Percentiles rank a stretch among this genome's conserved stretches.
Evolutionary conservation across 2,329 filamentous ascomycete genomes (phyloP).

Genomic region (Aspergillus sp.): DNA sequence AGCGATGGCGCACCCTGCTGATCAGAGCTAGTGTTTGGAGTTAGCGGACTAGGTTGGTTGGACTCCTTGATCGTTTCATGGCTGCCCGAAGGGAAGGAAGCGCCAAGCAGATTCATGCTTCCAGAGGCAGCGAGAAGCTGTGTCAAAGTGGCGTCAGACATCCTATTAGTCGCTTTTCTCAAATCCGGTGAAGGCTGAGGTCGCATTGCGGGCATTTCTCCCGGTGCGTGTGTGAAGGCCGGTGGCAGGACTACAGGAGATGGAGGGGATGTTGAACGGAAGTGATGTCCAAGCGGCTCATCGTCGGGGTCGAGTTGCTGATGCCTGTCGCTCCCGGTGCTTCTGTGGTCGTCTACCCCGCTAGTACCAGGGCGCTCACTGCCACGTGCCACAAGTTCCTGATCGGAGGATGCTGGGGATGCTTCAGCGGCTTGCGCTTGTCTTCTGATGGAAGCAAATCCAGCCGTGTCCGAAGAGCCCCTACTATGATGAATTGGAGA

Average conservation of each 20-base stretch:
- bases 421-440: conserved; percentile 24
- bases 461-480: conserved; percentile 35
- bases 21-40: conserved; percentile 29
- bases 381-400: conserved; percentile 32
- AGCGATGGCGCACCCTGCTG: conserved; percentile 6
- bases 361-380: conserved; percentile 25
- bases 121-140: conserved; percentile 73
- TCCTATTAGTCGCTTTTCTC: conserved; percentile 76
- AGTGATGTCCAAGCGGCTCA: conserved; percentile 37
- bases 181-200: conserved; percentile 76
- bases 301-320: conserved; percentile 21
- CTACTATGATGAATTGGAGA: conserved; percentile 30
- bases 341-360: conserved; percentile 39
- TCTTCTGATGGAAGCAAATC: conserved; percentile 19
- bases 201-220: conserved; percentile 67
- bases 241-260: conserved; percentile 78
- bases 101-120: conserved; percentile 47
- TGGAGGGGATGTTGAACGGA: conserved; percentile 60
- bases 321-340: conserved; percentile 42
- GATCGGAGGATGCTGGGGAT: conserved; percentile 41
- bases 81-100: conserved; percentile 40
- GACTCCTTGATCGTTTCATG: conserved; percentile 38
- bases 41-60: conserved; percentile 42
- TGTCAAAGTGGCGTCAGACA: conserved; percentile 77
- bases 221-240: conserved; percentile 73